These are phyloP conservation scores for Penicillium glabrum DNA, from an alignment of 2,329 filamentous ascomycete species.

Conservation along the genomic window DNA sequence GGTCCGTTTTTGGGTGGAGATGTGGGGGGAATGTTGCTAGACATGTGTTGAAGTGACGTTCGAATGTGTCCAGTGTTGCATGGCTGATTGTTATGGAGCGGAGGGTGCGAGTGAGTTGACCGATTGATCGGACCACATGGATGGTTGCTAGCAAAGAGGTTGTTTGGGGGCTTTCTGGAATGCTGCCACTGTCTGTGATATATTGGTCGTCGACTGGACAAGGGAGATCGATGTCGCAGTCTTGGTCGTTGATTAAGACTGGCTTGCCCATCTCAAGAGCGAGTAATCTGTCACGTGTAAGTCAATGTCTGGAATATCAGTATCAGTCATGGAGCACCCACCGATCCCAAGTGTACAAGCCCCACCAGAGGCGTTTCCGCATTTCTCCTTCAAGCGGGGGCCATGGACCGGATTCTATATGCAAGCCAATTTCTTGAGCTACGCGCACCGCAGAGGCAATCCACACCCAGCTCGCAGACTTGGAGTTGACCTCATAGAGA, in stretches of 20 bases:
- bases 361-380: constrained; percentile 89
- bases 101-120: constrained; percentile 69
- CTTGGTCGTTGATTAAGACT: constrained; percentile 78
- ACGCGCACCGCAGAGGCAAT: constrained; percentile 75
- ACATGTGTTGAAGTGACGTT: constrained; percentile 75
- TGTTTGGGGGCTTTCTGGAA: constrained; percentile 52
- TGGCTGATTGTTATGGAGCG: constrained; percentile 65
- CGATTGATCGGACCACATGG: constrained; percentile 76
- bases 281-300: constrained; percentile 54
- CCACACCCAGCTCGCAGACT: constrained; percentile 83
- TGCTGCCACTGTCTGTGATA: constrained; percentile 51
- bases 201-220: constrained; percentile 75
- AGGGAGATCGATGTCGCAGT: constrained; percentile 82
- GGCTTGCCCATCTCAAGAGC: constrained; percentile 80
- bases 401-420: constrained; percentile 72
- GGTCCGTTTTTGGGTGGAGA: constrained; percentile 66
- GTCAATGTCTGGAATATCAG: not conserved
- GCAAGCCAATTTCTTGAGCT: constrained; percentile 79
- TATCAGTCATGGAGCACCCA: constrained; percentile 25
- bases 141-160: constrained; percentile 77
- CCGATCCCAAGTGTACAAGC: constrained; percentile 87
- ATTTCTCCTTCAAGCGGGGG: constrained; percentile 78
- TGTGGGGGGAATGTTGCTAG: constrained; percentile 72
- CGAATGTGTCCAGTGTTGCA: constrained; percentile 72
- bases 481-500: constrained; percentile 81